Base-by-base conservation (phyloP, 108 stramenopile genomes). In the Aurantiochytrium sp. region DNA sequence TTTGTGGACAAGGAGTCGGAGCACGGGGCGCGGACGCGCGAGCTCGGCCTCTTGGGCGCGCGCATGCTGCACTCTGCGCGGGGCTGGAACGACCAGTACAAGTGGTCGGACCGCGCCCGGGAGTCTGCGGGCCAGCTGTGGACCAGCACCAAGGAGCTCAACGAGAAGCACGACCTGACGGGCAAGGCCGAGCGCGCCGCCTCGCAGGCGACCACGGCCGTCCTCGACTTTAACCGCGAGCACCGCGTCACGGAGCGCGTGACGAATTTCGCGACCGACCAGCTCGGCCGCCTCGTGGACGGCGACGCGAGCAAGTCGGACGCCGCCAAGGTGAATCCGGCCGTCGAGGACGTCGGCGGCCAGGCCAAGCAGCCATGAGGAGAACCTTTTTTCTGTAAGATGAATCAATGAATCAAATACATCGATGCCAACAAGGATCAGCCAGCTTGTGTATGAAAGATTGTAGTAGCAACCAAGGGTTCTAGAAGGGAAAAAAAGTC, bases 91-190 rank as follows among this genome's bases (percentile, higher is more conserved):
- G 73, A 81, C 17, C 21, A 81, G 45, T 81, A 1, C 3, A 48
- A 81, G 42, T 48, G 39, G 39, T 30, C 73, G 42, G 73, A 48
- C 12, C 39, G 45, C 12, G 73, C 73, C 45, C 12, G 32, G 73
- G 45, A 41, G 39, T 41, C 73, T 2, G 73, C 73, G 73, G 17
- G 42, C 39, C 6, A 17, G 12, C 24, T 48, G 6, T 81, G 73
- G 73, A 39, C 42, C 17, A 39, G 10, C 10, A 81, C 73, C 39
- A 81, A 81, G 45, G 73, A 81, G 24, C 73, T 81, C 19, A 48
- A 81, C 12, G 73, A 81, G 39, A 81, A 48, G 45, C 73, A 81
- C 73, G 45, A 81, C 73, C 12, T 81, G n/a, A 81, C 73, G 42
- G 73, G 73, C 2, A 81, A 81, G 45, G 73, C 45, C 12, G 42